Conservation (phyloP, 2,329 filamentous ascomycete species). For the Hymenoscyphus linearis region DNA sequence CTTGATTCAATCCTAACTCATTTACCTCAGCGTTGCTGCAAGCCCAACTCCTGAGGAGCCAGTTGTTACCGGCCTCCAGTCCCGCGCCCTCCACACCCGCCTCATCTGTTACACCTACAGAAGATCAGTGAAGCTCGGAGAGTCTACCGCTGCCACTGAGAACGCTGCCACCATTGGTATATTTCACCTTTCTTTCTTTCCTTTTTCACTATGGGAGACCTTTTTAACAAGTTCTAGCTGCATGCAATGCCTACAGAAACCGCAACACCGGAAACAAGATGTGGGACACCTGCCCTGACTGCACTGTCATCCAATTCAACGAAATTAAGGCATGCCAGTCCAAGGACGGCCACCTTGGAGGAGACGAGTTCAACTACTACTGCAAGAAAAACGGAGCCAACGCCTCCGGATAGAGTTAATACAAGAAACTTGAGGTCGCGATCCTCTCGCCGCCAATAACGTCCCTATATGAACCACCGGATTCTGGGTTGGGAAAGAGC, state of each 20-base stretch:
- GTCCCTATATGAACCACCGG: too few species aligned
- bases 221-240: background rate
- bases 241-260: slow-evolving; percentile 13
- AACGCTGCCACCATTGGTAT: background rate
- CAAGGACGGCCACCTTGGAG: background rate
- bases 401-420: background rate
- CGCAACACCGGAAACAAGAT: slow-evolving; percentile 13
- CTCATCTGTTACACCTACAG: background rate
- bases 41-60: slow-evolving; percentile 18
- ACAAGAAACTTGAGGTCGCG: background rate
- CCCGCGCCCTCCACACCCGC: slow-evolving; percentile 3
- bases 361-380: slow-evolving; percentile 11
- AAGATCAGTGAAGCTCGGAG: background rate
- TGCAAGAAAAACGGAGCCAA: slow-evolving; percentile 11
- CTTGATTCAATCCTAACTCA: background rate
- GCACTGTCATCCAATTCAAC: slow-evolving; percentile 5
- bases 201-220: background rate
- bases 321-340: background rate
- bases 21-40: slow-evolving; percentile 16
- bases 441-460: too few species aligned
- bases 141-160: background rate
- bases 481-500: too few species aligned
- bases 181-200: background rate
- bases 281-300: slow-evolving; percentile 20
- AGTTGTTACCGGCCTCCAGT: slow-evolving; percentile 7